phyloP scores from a whole-genome alignment of 371 early-diverging fungal genomes.

The Blakeslea trispora region DNA sequence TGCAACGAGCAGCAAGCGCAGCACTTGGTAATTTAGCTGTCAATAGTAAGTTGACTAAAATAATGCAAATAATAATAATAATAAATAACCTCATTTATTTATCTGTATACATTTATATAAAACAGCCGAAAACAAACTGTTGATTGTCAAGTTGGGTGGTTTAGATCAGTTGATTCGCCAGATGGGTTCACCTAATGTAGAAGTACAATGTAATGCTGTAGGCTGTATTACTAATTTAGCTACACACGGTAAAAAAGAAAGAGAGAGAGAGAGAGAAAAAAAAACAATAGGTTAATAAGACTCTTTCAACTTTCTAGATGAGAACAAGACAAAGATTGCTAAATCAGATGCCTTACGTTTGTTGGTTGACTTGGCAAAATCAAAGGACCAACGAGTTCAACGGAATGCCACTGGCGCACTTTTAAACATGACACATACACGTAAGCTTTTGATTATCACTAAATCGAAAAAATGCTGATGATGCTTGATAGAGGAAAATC shows the following conservation, averaged over 20 bases:
- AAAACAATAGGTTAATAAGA: neutral
- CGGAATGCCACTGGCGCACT: slow-evolving; percentile 93
- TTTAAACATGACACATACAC: slow-evolving; percentile 92
- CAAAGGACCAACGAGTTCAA: slow-evolving; percentile 87
- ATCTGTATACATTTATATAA: neutral
- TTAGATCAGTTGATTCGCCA: slow-evolving; percentile 88
- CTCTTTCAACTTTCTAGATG: slow-evolving; percentile 68
- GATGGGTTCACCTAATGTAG: slow-evolving; percentile 85
- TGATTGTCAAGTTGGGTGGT: slow-evolving; percentile 86
- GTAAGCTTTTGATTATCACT: slow-evolving; percentile 26
- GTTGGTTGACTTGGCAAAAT: slow-evolving; percentile 77
- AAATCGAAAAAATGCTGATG: too few species aligned
- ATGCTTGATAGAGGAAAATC: slow-evolving; percentile 71
- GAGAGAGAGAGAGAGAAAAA: neutral
- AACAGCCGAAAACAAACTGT: slow-evolving; percentile 78
- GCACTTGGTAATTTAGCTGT: slow-evolving; percentile 92
- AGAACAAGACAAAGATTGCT: slow-evolving; percentile 88
- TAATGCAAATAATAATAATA: too few species aligned
- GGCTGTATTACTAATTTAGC: slow-evolving; percentile 96
- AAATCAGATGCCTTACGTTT: slow-evolving; percentile 81
- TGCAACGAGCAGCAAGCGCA: slow-evolving; percentile 87
- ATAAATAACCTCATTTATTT: neutral
- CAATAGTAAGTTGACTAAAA: slow-evolving; percentile 67
- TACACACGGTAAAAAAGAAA: slow-evolving; percentile 67
- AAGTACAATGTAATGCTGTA: slow-evolving; percentile 95